Conservation (phyloP, 148 eudicot species). For the Rhododendron mucronatum region DNA sequence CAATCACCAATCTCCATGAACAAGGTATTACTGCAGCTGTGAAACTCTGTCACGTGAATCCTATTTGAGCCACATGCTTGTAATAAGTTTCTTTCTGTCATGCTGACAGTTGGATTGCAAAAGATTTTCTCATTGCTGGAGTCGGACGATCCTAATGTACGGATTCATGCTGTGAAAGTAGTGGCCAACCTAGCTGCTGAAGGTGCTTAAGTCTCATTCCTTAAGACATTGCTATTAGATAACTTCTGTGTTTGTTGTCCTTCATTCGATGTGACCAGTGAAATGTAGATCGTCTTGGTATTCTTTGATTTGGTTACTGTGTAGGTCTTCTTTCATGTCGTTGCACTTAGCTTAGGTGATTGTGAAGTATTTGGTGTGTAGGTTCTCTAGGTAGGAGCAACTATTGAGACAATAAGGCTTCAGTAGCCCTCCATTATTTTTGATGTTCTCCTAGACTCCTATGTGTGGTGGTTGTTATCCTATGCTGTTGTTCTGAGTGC, state of each 20-base stretch:
- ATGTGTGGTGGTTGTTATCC: background rate
- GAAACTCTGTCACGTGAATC: background rate
- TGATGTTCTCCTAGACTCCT: background rate
- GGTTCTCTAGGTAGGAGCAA: background rate
- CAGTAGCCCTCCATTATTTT: background rate
- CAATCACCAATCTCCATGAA: slow-evolving; percentile 84
- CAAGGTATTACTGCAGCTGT: slow-evolving; percentile 51
- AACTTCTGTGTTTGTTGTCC: background rate
- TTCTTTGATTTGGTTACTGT: slow-evolving; percentile 1
- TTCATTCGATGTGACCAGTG: background rate
- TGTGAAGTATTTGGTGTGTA: background rate
- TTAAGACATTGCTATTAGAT: background rate
- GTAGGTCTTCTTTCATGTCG: slow-evolving; percentile 1
- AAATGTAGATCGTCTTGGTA: background rate
- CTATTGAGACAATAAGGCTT: background rate
- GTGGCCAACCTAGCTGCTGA: slow-evolving; percentile 91
- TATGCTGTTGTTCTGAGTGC: background rate
- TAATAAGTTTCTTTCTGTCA: background rate
- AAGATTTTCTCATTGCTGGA: slow-evolving; percentile 82
- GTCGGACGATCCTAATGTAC: slow-evolving; percentile 76
- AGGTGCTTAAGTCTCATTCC: slow-evolving; percentile 42
- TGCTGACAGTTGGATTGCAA: slow-evolving; percentile 70
- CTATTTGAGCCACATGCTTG: slow-evolving; percentile 24
- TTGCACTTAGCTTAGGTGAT: slow-evolving; percentile 6
- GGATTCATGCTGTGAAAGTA: slow-evolving; percentile 86